Conservation (phyloP, 2,329 filamentous ascomycete genomes). For the Botrytis deweyae region DNA sequence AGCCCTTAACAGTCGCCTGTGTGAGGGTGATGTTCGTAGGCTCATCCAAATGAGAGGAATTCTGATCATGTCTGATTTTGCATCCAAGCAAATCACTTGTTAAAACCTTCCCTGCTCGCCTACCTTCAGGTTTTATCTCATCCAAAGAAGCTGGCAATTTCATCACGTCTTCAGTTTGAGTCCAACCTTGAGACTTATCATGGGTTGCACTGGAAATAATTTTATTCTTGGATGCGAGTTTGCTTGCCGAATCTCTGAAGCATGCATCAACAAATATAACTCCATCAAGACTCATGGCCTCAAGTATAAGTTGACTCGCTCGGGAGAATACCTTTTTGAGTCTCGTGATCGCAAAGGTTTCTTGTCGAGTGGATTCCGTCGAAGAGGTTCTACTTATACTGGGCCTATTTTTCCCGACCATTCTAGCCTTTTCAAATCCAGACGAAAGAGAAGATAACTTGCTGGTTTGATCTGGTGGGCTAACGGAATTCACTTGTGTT, state of each 20-base stretch:
- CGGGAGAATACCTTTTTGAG: conserved; percentile 26
- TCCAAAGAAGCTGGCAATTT: neutral
- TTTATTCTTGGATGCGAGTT: conserved; percentile 5
- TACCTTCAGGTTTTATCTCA: neutral
- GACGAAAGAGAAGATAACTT: neutral
- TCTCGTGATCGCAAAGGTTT: conserved; percentile 12
- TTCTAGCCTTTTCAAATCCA: neutral
- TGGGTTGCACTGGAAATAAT: neutral
- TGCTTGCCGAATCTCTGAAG: conserved; percentile 23
- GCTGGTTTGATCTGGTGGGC: neutral
- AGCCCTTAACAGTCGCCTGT: conserved; percentile 24
- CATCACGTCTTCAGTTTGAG: neutral
- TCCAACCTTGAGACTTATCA: neutral
- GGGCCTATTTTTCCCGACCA: neutral
- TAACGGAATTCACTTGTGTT: neutral
- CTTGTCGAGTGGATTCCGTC: conserved; percentile 1
- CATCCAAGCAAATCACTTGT: conserved; percentile 20
- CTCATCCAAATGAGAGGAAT: conserved; percentile 3
- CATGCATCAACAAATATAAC: conserved; percentile 30
- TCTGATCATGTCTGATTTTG: neutral
- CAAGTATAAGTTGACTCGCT: conserved; percentile 29
- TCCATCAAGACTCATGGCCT: conserved; percentile 29
- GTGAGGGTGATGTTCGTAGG: conserved; percentile 8
- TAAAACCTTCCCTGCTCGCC: neutral
- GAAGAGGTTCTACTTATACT: conserved; percentile 17